Conservation (phyloP, 208 protist genomes). For the Naegleria lovaniensis region DNA sequence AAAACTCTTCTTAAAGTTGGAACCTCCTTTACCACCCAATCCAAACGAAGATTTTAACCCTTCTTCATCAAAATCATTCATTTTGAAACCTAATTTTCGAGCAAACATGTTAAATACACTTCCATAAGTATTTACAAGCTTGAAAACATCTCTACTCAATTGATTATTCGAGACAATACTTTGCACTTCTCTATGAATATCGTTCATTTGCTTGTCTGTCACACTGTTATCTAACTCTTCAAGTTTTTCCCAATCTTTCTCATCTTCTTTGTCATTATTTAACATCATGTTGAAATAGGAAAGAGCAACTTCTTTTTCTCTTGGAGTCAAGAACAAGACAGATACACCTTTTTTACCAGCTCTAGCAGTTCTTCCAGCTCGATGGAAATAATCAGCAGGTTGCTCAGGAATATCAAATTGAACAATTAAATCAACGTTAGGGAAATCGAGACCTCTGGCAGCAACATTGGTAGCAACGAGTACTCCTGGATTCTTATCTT, state of each 20-base stretch:
- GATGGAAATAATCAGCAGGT: slow-evolving; percentile 91
- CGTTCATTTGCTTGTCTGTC: neutral
- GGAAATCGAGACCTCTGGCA: slow-evolving; percentile 92
- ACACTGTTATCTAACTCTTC: neutral
- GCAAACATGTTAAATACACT: slow-evolving; percentile 7
- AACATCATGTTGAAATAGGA: neutral
- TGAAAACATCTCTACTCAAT: neutral
- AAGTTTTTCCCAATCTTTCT: neutral
- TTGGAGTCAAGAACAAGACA: slow-evolving; percentile 96
- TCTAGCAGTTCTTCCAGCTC: slow-evolving; percentile 92
- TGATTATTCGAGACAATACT: neutral
- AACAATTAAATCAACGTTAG: slow-evolving; percentile 84
- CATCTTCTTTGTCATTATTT: neutral
- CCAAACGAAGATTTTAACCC: neutral
- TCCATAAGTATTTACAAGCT: neutral
- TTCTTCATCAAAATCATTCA: slow-evolving; percentile 24
- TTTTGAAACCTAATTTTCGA: slow-evolving; percentile 1
- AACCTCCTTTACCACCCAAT: neutral
- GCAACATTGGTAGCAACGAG: slow-evolving; percentile 78
- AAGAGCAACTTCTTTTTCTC: slow-evolving; percentile 61
- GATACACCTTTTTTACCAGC: slow-evolving; percentile 71
- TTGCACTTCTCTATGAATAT: neutral
- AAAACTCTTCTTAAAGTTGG: neutral
- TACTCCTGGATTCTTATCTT: slow-evolving; percentile 44
- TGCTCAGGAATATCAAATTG: slow-evolving; percentile 94